Conservation (phyloP, 1,284 basidiomycete genomes). For the Flammula alnicola region DNA sequence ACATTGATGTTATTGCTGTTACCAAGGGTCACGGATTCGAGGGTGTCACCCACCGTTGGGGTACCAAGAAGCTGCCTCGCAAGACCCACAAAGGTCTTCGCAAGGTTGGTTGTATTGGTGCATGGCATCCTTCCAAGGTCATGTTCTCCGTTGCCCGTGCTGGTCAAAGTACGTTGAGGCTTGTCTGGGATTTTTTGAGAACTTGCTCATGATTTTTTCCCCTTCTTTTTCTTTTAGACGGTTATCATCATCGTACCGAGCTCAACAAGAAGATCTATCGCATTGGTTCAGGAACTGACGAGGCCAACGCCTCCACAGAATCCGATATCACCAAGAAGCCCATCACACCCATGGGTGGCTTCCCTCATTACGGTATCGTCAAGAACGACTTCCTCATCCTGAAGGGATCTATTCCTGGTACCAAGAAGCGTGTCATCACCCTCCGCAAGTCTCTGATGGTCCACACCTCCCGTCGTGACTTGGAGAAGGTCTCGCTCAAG, state of each 20-base stretch:
- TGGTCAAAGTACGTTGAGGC: slow-evolving; percentile 84
- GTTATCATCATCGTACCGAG: slow-evolving; percentile 98
- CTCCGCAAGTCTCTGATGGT: slow-evolving; percentile 90
- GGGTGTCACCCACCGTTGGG: slow-evolving; percentile 99
- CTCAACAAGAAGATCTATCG: slow-evolving; percentile 99
- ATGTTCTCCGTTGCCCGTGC: slow-evolving; percentile 99
- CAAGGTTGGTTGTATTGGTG: slow-evolving; percentile 99
- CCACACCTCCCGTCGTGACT: slow-evolving; percentile 85
- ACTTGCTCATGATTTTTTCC: not conserved
- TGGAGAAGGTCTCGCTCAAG: slow-evolving; percentile 98
- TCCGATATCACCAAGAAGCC: slow-evolving; percentile 92
- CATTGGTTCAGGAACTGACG: slow-evolving; percentile 83
- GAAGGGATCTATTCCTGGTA: slow-evolving; percentile 93
- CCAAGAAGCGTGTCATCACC: slow-evolving; percentile 97
- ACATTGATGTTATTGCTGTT: slow-evolving; percentile 96
- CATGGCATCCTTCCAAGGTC: slow-evolving; percentile 99
- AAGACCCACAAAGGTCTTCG: slow-evolving; percentile 99
- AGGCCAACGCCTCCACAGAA: slow-evolving; percentile 90
- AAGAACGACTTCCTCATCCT: slow-evolving; percentile 98
- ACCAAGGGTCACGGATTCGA: slow-evolving; percentile 99
- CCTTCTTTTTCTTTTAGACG: slow-evolving; percentile 56
- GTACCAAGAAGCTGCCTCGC: slow-evolving; percentile 97
- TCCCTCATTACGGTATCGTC: slow-evolving; percentile 98
- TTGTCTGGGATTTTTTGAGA: not conserved
- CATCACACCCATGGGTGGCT: slow-evolving; percentile 99